These are phyloP conservation scores for Aspergillus uvarum DNA, from an alignment of 2,329 filamentous ascomycete genomes.

Conservation along the genomic window DNA sequence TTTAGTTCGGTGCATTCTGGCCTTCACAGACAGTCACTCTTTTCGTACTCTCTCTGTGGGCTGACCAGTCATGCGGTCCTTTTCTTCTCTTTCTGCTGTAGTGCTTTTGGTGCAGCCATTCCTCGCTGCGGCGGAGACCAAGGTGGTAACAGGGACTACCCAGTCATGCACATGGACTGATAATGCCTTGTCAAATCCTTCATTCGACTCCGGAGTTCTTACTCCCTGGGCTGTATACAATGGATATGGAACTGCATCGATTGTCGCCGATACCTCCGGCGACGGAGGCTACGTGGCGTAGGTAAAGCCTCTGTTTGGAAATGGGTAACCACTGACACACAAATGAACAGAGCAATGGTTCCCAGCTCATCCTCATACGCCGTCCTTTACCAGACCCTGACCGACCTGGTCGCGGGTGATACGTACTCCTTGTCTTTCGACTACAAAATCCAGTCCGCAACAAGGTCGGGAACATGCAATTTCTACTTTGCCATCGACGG, in stretches of 20 bases:
- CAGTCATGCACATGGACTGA: not conserved
- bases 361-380: not conserved
- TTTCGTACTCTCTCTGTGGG: not conserved
- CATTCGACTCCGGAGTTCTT: not conserved
- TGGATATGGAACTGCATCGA: not conserved
- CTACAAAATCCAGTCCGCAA: not conserved
- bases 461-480: not conserved
- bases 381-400: not conserved
- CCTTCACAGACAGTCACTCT: not conserved
- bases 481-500: not conserved
- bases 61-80: not conserved
- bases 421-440: not conserved
- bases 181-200: not conserved
- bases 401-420: not conserved
- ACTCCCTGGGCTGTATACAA: not conserved
- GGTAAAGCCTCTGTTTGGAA: not conserved
- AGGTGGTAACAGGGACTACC: not conserved
- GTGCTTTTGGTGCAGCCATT: not conserved
- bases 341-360: not conserved
- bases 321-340: not conserved
- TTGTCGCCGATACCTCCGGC: not conserved
- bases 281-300: not conserved
- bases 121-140: not conserved
- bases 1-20: not conserved
- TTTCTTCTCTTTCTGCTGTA: not conserved